Base-by-base conservation (phyloP, 2,329 filamentous ascomycete genomes). In the Talaromyces verruculosus region DNA sequence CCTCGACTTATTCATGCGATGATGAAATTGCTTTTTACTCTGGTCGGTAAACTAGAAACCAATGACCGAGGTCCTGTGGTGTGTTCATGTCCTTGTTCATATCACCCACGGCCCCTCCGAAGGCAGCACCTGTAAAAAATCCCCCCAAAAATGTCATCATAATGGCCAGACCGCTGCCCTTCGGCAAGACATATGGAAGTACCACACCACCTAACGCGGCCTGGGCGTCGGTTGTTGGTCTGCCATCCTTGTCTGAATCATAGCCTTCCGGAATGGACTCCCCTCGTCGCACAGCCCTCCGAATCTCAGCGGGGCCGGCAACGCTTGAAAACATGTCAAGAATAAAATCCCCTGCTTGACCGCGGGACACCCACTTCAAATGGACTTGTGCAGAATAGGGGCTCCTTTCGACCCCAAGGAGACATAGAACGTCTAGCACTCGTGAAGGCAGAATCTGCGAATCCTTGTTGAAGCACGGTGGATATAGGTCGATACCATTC, bases 141-240 rank as follows among this genome's bases (percentile, higher is more conserved):
- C 0, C 91, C 91, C 0, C 90, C 93, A 73, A 95, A 94, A 1
- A 95, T 89, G 73, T 95, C 92, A 95, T 95, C 90, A 93, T 94
- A 64, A 95, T 86, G 0, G 90, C 82, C 49, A 95, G 75, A 0
- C 85, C 92, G 1, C 89, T 91, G 0, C 92, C 92, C 76, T 95
- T 95, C 0, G 91, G 90, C 0, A 92, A 91, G 1, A 91, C 91
- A 89, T 94, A 93, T 0, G 91, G 91, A 19, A 94, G 78, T 91
- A 95, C 94, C 3, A 93, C 90, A 1, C 94, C 3, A 93, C 90
- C 1, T 11, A 95, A 79, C 0, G 91, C 92, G 19, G 82, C 83
- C 0, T 83, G 84, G 0, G 91, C 90, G 70, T 94, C 90, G 63
- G 89, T 86, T 0, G 90, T 92, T 17, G 79, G 83, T 15, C 81